Percentiles rank a stretch among this genome's conserved stretches.
These are phyloP conservation scores for Venturia asperata DNA, from an alignment of 2,329 filamentous ascomycete species.

Conservation along the genomic window DNA sequence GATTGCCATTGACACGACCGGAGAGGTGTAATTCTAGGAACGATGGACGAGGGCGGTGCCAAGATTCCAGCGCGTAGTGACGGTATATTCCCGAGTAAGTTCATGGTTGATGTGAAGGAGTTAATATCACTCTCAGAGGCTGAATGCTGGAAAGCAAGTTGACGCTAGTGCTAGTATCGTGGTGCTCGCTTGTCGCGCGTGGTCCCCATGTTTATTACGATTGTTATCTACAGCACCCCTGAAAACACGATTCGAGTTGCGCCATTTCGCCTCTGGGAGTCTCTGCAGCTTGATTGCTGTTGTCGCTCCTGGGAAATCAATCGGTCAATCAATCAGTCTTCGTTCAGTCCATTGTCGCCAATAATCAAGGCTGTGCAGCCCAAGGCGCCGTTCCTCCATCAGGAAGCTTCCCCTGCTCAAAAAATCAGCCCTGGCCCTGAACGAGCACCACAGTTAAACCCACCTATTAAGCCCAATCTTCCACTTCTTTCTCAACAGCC, in stretches of 20 bases:
- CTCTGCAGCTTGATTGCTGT: background rate
- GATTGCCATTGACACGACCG: constrained; percentile 19
- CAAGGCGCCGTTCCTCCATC: background rate
- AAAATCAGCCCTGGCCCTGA: background rate
- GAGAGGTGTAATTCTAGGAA: constrained; percentile 17
- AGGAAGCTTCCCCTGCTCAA: background rate
- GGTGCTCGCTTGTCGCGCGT: background rate
- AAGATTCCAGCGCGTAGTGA: background rate
- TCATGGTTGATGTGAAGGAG: constrained; percentile 1
- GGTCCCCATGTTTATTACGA: background rate
- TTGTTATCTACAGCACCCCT: background rate
- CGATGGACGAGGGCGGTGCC: background rate
- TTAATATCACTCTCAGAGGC: background rate
- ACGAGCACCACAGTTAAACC: background rate
- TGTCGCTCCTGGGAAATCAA: background rate
- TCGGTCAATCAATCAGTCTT: too few relatives aligned
- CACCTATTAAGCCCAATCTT: background rate
- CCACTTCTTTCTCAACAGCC: constrained; percentile 1
- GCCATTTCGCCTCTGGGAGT: background rate
- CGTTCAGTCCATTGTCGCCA: background rate
- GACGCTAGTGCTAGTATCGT: background rate
- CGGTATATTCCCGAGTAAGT: background rate
- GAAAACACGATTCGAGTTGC: background rate
- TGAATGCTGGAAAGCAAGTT: background rate
- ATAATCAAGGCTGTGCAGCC: background rate